Base-by-base conservation (phyloP, 1,139 yeast species). In the Saccharomycopsis hybrid region DNA sequence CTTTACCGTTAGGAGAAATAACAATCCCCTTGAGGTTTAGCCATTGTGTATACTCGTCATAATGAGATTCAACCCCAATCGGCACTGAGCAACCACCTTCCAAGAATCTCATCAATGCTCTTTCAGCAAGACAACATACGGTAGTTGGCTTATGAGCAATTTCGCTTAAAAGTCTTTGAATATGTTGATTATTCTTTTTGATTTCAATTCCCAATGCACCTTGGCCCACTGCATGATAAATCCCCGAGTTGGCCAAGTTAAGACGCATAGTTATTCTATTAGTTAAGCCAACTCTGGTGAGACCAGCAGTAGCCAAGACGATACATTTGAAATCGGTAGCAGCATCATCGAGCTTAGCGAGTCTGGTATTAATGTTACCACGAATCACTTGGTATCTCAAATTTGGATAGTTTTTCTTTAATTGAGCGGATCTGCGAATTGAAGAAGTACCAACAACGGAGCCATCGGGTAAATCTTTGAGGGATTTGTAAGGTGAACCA, bases 51-150 rank as follows among this genome's bases (percentile, higher is more conserved):
- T 58, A 62, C 40, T 66, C 69, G 58, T 82, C 68, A 58, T 73
- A 84, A 4, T 63, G 60, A n/a, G 88, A 73, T 52, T 83, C 76
- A 46, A 88, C 96, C 45, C 98, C 98, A 58, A 92, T 86, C 8
- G 98, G 98, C 7, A 92, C 97, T 0, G 96, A 87, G 68, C 98
- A 92, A 13, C 98, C 98, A 54, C 98, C 98, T 69, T 92, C 97
- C 54, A 92, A 73, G 37, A 85, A 76, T 65, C 95, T 76, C 88
- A 92, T 80, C 54, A 92, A 71, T 11, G 94, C 73, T 60, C 98
- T 76, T 68, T 92, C 98, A 3, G 97, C 95, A n/a, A 81, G 66
- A 66, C 98, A 90, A 60, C 94, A 75, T 56, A 81, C 70, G 1
- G 90, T 77, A 2, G 95, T 76, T 9, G 80, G 76, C 47, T 71